Percentiles rank a stretch among this genome's conserved stretches.
Conservation (phyloP, 768 basidiomycete species). For the Sistotremastrum suecicum region DNA sequence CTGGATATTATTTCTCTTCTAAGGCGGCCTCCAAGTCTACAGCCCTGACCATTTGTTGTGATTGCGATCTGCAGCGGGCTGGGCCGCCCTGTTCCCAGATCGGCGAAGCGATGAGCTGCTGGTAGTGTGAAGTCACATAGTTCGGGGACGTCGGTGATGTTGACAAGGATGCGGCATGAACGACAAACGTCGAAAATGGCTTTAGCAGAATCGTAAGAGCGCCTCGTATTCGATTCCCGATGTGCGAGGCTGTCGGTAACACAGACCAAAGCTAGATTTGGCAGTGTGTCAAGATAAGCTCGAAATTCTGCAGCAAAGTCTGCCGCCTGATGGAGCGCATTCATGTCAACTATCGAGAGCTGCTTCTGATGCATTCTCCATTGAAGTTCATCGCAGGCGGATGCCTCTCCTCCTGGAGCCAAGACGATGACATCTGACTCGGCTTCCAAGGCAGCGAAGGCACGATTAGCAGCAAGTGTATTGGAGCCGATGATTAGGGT, state of each 20-base stretch:
- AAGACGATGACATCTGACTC: constrained; percentile 59
- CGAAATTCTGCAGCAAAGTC: constrained; percentile 13
- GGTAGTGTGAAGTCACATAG: constrained; percentile 86
- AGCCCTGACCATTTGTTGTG: constrained; percentile 86
- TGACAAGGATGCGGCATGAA: constrained; percentile 54
- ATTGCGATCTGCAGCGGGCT: constrained; percentile 63
- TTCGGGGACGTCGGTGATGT: constrained; percentile 74
- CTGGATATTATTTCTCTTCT: constrained; percentile 68
- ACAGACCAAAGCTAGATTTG: constrained; percentile 43
- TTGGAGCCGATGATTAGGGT: constrained; percentile 68
- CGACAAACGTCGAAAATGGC: constrained; percentile 42
- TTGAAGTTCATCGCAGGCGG: constrained; percentile 56
- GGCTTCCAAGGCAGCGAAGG: constrained; percentile 71
- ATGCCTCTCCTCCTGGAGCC: constrained; percentile 28
- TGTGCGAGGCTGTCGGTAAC: constrained; percentile 65
- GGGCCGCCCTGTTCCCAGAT: constrained; percentile 27
- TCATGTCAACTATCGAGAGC: constrained; percentile 44
- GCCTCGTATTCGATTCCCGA: constrained; percentile 17
- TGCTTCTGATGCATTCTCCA: constrained; percentile 47
- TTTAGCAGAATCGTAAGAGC: constrained; percentile 38
- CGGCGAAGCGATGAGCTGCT: constrained; percentile 68
- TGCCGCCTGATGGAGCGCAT: constrained; percentile 25
- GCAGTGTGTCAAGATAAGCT: constrained; percentile 26
- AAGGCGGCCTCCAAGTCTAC: constrained; percentile 67
- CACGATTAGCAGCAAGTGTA: constrained; percentile 71